Conservation (phyloP, 495 filamentous ascomycete species). For the Penicillium pulvis region DNA sequence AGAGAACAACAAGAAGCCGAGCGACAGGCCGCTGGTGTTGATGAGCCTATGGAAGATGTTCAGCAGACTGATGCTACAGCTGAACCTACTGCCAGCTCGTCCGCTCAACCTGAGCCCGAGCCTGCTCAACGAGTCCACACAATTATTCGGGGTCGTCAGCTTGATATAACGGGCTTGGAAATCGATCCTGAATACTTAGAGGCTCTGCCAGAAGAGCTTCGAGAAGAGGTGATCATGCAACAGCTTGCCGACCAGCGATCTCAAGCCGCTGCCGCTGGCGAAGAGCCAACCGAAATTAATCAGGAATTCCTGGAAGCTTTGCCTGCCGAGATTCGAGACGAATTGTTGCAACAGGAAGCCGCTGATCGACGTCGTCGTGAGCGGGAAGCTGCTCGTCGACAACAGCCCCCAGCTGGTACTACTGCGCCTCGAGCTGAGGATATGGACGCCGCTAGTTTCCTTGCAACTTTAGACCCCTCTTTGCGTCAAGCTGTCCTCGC, state of each 20-base stretch:
- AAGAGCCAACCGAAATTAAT: slow-evolving; percentile 84
- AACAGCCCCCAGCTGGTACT: slow-evolving; percentile 55
- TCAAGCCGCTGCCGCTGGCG: slow-evolving; percentile 75
- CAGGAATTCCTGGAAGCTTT: slow-evolving; percentile 94
- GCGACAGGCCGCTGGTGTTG: slow-evolving; percentile 49
- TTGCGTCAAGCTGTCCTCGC: slow-evolving; percentile 84
- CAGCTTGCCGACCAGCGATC: slow-evolving; percentile 81
- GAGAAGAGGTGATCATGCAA: slow-evolving; percentile 92
- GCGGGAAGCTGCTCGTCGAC: slow-evolving; percentile 71
- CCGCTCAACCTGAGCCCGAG: slow-evolving; percentile 39
- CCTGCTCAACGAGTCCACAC: slow-evolving; percentile 69
- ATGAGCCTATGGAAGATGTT: slow-evolving; percentile 83
- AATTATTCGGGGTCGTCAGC: slow-evolving; percentile 77
- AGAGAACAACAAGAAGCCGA: slow-evolving; percentile 47
- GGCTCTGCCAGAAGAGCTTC: slow-evolving; percentile 89
- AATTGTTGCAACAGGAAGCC: slow-evolving; percentile 86
- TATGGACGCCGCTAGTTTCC: slow-evolving; percentile 90
- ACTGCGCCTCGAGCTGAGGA: slow-evolving; percentile 68
- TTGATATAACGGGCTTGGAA: slow-evolving; percentile 91
- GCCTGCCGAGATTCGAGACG: slow-evolving; percentile 83
- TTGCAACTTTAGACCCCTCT: slow-evolving; percentile 84
- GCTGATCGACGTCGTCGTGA: slow-evolving; percentile 87
- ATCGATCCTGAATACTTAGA: slow-evolving; percentile 94
- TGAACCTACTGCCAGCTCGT: slow-evolving; percentile 31
- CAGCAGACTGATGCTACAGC: slow-evolving; percentile 55